These are phyloP conservation scores for Chlorella sp. DNA, from an alignment of 139 green algal genomes.

Conservation along the genomic window DNA sequence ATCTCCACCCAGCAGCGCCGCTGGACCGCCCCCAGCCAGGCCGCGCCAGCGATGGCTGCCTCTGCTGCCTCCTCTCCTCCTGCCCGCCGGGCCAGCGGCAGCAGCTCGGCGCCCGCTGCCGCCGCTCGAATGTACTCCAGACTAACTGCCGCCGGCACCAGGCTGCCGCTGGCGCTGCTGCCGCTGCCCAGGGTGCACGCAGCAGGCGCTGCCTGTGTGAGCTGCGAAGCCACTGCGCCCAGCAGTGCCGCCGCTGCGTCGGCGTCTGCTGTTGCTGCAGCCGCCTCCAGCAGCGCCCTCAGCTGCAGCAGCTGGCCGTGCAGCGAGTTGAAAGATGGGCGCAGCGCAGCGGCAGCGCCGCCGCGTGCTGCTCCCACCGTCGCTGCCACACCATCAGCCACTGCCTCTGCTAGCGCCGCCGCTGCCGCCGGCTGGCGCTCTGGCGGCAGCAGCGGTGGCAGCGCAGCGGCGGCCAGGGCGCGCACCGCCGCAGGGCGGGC, in stretches of 20 bases:
- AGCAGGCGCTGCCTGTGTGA: conserved; percentile 19
- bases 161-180: not conserved
- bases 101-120: conserved; percentile 22
- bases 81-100: not conserved
- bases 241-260: not conserved
- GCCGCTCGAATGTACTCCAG: conserved; percentile 33
- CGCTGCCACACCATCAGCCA: not conserved
- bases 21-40: not conserved
- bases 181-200: not conserved
- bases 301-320: conserved; percentile 77
- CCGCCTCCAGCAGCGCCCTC: conserved; percentile 49
- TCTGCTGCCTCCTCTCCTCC: not conserved
- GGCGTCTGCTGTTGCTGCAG: not conserved
- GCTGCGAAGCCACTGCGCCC: not conserved
- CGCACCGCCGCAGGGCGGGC: conserved; percentile 69
- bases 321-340: conserved; percentile 34
- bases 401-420: conserved; percentile 26
- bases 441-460: conserved; percentile 73
- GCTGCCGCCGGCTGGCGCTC: conserved; percentile 46
- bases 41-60: not conserved
- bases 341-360: not conserved
- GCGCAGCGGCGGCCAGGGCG: conserved; percentile 71
- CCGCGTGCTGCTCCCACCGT: not conserved
- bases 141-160: conserved; percentile 23
- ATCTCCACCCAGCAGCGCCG: conserved; percentile 18